Evolutionary conservation across 371 early-diverging fungal species (phyloP).

Genomic region (Dipsacomyces acuminosporus): DNA sequence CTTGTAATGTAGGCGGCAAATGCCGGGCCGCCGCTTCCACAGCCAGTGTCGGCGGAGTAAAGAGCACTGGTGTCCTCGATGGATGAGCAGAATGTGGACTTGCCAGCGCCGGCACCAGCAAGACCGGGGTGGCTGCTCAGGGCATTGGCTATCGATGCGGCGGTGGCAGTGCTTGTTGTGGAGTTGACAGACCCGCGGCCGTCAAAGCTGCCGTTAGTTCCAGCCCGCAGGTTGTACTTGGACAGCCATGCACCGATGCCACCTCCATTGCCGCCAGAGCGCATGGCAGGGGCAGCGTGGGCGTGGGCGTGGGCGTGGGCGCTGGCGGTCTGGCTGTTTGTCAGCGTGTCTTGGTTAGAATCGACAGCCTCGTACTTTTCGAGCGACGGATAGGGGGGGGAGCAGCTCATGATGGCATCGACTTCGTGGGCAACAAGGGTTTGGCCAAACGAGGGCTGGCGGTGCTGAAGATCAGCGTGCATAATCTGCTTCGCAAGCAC

Average conservation of each 20-base stretch:
- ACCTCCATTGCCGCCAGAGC: constrained; percentile 10
- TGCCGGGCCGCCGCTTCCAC: constrained; percentile 17
- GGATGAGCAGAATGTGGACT: no score
- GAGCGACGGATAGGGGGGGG: constrained; percentile 34
- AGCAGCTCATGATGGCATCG: not conserved
- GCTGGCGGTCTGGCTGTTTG: no score
- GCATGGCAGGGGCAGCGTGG: no score
- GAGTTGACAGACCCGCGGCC: constrained; percentile 32
- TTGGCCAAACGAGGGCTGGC: not conserved
- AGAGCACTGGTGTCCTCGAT: constrained; percentile 2
- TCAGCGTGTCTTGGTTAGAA: no score
- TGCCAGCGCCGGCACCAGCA: no score
- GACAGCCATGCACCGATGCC: constrained; percentile 39
- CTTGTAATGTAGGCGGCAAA: constrained; percentile 33
- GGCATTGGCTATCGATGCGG: constrained; percentile 20
- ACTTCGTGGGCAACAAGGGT: not conserved
- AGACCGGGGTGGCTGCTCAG: constrained; percentile 25
- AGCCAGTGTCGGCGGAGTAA: constrained; percentile 38
- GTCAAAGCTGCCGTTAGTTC: constrained; percentile 1
- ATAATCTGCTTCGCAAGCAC: constrained; percentile 12
- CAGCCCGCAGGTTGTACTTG: constrained; percentile 34
- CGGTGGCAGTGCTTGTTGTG: constrained; percentile 29
- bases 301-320: no score
- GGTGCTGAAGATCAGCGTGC: constrained; percentile 16
- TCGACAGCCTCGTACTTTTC: constrained; percentile 10